Base-by-base conservation (phyloP, 495 filamentous ascomycete genomes). In the Penicillium pancosmium region DNA sequence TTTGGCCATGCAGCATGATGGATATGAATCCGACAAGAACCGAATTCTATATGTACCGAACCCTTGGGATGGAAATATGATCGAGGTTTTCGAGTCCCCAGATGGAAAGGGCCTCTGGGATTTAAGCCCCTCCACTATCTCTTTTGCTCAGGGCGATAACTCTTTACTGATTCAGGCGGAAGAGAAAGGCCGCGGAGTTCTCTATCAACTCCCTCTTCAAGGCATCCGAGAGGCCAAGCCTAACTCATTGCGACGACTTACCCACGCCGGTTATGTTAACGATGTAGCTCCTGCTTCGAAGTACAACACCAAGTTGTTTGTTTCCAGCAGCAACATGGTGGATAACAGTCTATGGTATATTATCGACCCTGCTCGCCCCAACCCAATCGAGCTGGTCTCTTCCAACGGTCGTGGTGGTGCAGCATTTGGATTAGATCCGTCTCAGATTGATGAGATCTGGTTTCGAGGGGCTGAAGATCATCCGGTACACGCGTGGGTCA, bases 21-120 rank as follows among this genome's bases (percentile, higher is more conserved):
- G 91, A 21, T 97, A 98, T 68, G 93, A 98, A 73, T 88, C 88
- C 10, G 93, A 97, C 76, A 90, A 91, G 72, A 89, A 92, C 49
- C 80, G 90, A 4, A 80, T 96, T 4, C 71, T 97, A 52, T 74
- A 96, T 13, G 69, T 91, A 49, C 73, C 73, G 6, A 83, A 88
- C 62, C 78, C 84, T 7, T 80, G 78, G 75, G 82, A 78, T 65
- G 81, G 83, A 5, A 68, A 76, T 38, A 75, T 77, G 58, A 77
- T 85, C 38, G 86, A 90, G 57, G 83, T 88, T 40, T 88, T 86
- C 68, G 71, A 78, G 48, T 86, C 85, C 0, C 55, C 79, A 1
- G 83, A 90, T 64, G 86, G 85, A 1, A 76, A 83, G 61, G 87
- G 84, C 2, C 68, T 68, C 8, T 93, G 91, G 91, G 81, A 90